A percentile compares a stretch with the other conserved stretches of the same genome.
Evolutionary conservation across 257 asterid genomes (phyloP).

Genomic region (Przewalskia tangutica): DNA sequence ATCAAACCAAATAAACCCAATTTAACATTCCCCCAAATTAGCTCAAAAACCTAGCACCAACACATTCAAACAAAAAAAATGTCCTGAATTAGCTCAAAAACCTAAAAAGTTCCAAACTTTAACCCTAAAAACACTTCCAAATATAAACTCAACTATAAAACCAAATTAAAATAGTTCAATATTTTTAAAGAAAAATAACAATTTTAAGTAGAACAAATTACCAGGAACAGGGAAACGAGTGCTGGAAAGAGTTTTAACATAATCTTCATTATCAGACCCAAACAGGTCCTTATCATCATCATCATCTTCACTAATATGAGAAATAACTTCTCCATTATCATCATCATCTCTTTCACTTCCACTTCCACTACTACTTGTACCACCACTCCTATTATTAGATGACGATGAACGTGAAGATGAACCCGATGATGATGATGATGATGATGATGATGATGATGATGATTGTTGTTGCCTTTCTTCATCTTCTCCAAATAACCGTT

Average conservation of each 20-base stretch:
- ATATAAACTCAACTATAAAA: too few species aligned
- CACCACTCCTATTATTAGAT: constrained; percentile 46
- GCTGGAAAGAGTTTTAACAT: constrained; percentile 48
- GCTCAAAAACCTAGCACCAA: too few species aligned
- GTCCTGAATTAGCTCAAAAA: too few species aligned
- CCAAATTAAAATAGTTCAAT: too few species aligned
- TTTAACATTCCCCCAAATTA: too few species aligned
- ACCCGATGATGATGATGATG: constrained; percentile 26
- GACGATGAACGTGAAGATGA: constrained; percentile 45
- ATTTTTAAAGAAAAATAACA: too few species aligned
- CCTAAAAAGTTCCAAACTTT: too few species aligned
- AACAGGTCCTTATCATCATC: constrained; percentile 56
- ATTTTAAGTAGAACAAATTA: background rate
- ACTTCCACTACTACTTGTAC: constrained; percentile 30
- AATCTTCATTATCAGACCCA: constrained; percentile 87
- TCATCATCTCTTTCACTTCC: constrained; percentile 24
- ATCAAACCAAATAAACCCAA: too few species aligned
- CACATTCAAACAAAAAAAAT: too few species aligned
- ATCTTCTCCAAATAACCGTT: constrained; percentile 11
- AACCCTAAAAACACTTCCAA: too few species aligned
- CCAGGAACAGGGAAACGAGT: constrained; percentile 82
- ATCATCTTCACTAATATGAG: background rate
- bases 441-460: background rate
- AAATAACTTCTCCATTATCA: constrained; percentile 33
- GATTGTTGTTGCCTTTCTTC: constrained; percentile 28